Percentiles rank a stretch among this genome's conserved stretches.
Conservation (phyloP, 192 early-diverging fungal species). For the Allomyces macrogynus region DNA sequence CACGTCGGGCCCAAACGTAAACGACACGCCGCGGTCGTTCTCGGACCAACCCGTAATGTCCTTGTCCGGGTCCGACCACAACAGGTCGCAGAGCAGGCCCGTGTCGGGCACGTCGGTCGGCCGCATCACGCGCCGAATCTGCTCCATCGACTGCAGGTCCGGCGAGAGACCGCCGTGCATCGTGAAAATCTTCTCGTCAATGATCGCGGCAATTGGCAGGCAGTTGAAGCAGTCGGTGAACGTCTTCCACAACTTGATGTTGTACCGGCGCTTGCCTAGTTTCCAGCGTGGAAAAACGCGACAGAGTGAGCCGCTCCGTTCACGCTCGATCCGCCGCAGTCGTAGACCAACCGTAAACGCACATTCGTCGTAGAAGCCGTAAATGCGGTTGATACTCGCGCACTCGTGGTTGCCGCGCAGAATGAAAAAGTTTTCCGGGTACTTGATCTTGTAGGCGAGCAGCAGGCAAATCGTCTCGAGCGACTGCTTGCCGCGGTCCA, state of each 20-base stretch:
- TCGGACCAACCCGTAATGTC: conserved; percentile 89
- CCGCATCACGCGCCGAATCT: conserved; percentile 88
- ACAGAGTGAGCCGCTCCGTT: not conserved
- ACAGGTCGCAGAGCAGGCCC: conserved; percentile 76
- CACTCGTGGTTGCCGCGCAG: conserved; percentile 96
- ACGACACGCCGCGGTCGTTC: conserved; percentile 88
- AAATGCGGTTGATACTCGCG: conserved; percentile 90
- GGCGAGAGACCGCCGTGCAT: conserved; percentile 98
- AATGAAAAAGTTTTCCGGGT: conserved; percentile 98
- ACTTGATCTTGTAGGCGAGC: conserved; percentile 98
- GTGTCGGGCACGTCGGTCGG: conserved; percentile 97
- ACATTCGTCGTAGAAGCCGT: conserved; percentile 98
- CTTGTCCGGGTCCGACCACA: conserved; percentile 97
- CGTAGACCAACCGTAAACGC: conserved; percentile 4
- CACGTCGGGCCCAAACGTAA: conserved; percentile 90
- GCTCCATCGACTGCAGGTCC: conserved; percentile 91
- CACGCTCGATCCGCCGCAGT: not conserved
- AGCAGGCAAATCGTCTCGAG: conserved; percentile 94
- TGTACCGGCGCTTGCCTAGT: conserved; percentile 80
- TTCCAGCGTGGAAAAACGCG: conserved; percentile 1
- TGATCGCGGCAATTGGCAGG: conserved; percentile 86
- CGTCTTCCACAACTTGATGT: conserved; percentile 98
- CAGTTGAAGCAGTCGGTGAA: conserved; percentile 99
- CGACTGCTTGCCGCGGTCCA: conserved; percentile 93
- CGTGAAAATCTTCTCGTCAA: conserved; percentile 95